Evolutionary conservation across 176 grass and related monocot genomes (phyloP).

Genomic region (Tillandsia leiboldiana): DNA sequence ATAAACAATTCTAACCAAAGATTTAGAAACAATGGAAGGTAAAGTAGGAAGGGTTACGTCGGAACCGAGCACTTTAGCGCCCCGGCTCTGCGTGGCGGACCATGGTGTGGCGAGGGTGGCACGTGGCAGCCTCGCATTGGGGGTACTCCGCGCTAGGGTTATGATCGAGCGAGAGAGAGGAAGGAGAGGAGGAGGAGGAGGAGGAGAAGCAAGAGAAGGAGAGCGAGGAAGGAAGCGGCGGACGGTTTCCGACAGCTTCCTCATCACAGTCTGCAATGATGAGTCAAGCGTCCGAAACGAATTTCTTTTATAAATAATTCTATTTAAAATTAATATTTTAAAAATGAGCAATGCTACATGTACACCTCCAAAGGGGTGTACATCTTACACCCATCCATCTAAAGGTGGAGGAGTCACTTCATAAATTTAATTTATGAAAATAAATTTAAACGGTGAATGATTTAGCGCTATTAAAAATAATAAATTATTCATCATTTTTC

Average conservation of each 20-base stretch:
- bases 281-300: neutral
- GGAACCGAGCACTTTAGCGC: constrained; percentile 60
- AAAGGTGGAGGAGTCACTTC: too few species aligned
- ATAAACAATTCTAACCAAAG: too few species aligned
- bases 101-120: constrained; percentile 38
- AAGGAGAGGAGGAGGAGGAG: neutral
- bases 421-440: too few species aligned
- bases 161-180: constrained; percentile 8
- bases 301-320: too few species aligned
- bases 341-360: too few species aligned
- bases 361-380: too few species aligned
- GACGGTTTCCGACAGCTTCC: constrained; percentile 34
- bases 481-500: too few species aligned
- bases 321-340: too few species aligned
- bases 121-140: constrained; percentile 1
- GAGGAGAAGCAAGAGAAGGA: constrained; percentile 2
- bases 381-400: too few species aligned
- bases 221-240: constrained; percentile 12
- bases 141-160: constrained; percentile 16
- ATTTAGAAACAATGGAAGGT: neutral
- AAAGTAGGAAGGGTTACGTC: constrained; percentile 28
- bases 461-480: too few species aligned
- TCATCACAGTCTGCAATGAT: constrained; percentile 39
- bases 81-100: constrained; percentile 49
- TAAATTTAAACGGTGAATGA: too few species aligned